Base-by-base conservation (phyloP, 2,329 filamentous ascomycete species). In the Waltergamsia citrina region DNA sequence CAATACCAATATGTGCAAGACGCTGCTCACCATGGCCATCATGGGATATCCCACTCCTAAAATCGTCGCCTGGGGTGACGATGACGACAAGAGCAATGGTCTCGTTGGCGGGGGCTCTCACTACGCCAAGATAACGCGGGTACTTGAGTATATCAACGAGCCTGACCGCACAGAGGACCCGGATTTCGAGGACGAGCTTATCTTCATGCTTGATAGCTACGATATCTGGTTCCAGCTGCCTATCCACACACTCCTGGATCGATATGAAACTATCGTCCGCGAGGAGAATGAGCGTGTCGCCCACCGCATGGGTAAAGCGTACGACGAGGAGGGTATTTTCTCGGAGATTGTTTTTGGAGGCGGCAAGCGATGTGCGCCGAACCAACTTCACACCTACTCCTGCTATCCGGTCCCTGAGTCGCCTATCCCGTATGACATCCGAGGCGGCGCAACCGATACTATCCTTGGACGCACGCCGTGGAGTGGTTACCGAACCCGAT, bases 141-240 rank as follows among this genome's bases (percentile, higher is more conserved):
- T 39, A 6, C 41, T 54, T 18, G 45, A 46, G 10, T 53, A 45
- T 20, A 36, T 54, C 16, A 47, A 51, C 26, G 43, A 46, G 25
- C 35, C 40, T 9, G 32, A 40, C 22, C 37, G 43, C 3, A 38
- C 40, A 7, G 37, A 36, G 16, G 32, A 43, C 5, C 5, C 14
- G 33, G 38, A 41, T 32, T 49, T 50, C 18, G 50, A 52, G 2
- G 39, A 54, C 14, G 50, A 55, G 11, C 40, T 54, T 4, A 25
- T 53, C 3, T 37, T 54, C 20, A 47, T 55, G 32, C 35, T 53
- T 2, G 52, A 55, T n/a, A 42, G 44, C 11, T 53, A 51, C 32
- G 51, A 55, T 22, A 41, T 54, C 23, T 55, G 52, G 52, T 54
- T 55, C 21, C 52, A 55, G 40, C 43, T 55, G 1, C 50, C 50